phyloP scores from a whole-genome alignment of 148 eudicot genomes.

The Camellia sinensis region DNA sequence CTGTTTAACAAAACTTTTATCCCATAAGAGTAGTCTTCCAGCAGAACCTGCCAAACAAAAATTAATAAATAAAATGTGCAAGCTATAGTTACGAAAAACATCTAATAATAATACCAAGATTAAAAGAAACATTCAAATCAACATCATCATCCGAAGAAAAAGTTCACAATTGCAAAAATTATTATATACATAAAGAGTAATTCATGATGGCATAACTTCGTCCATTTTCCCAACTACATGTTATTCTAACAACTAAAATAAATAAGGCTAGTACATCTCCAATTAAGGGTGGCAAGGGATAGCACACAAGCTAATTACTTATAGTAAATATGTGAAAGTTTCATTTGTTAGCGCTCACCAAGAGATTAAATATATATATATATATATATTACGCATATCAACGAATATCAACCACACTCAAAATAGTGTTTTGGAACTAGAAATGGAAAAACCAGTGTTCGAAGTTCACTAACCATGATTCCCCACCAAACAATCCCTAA shows the following conservation, averaged over 20 bases:
- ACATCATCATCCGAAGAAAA: neutral
- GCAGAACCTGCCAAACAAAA: slow-evolving; percentile 58
- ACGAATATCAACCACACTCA: neutral
- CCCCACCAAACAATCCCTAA: neutral
- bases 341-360: neutral
- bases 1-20: slow-evolving; percentile 59
- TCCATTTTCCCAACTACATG: neutral
- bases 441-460: neutral
- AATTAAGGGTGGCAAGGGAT: too few species aligned
- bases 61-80: neutral
- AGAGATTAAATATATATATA: neutral
- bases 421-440: neutral
- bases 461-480: neutral
- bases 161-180: neutral
- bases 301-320: neutral
- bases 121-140: neutral
- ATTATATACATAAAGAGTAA: neutral
- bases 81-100: neutral
- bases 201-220: neutral
- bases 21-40: slow-evolving; percentile 41
- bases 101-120: neutral
- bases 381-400: neutral
- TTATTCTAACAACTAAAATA: neutral
- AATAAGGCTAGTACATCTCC: neutral
- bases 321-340: neutral